phyloP scores from a whole-genome alignment of 2,329 filamentous ascomycete species.

The Fusarium humuli region DNA sequence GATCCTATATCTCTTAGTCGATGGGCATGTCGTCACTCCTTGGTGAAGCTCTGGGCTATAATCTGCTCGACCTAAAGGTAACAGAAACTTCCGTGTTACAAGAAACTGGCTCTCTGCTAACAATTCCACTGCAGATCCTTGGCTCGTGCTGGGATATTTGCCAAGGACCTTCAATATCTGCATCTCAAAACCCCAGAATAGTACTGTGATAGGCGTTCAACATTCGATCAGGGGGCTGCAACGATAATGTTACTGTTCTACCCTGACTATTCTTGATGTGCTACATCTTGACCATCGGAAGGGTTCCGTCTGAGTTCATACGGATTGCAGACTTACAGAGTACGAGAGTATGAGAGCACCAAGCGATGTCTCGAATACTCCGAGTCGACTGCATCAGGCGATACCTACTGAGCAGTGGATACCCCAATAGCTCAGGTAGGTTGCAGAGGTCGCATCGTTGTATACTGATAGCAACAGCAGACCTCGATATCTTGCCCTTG shows the following conservation, averaged over 20 bases:
- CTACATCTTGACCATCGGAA: neutral
- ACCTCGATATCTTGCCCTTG: too few species aligned
- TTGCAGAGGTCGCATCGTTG: neutral
- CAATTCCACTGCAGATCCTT: fast-evolving
- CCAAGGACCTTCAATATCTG: neutral
- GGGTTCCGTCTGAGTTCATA: neutral
- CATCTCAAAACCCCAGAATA: neutral
- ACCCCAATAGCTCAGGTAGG: neutral
- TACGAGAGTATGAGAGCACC: neutral
- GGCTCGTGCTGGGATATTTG: neutral
- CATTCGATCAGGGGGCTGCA: too few species aligned
- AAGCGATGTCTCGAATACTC: neutral
- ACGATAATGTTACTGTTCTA: neutral
- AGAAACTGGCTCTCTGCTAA: neutral
- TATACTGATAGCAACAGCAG: neutral
- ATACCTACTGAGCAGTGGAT: neutral
- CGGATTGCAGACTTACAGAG: neutral
- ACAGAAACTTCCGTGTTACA: neutral
- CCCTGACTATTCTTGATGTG: neutral
- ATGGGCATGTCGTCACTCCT: neutral
- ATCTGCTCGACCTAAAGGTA: neutral
- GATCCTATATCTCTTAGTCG: neutral
- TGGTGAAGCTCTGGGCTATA: neutral
- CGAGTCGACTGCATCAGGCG: neutral
- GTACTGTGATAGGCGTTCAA: neutral